Conservation (phyloP, 1,284 basidiomycete genomes). For the Acaromyces ingoldii region DNA sequence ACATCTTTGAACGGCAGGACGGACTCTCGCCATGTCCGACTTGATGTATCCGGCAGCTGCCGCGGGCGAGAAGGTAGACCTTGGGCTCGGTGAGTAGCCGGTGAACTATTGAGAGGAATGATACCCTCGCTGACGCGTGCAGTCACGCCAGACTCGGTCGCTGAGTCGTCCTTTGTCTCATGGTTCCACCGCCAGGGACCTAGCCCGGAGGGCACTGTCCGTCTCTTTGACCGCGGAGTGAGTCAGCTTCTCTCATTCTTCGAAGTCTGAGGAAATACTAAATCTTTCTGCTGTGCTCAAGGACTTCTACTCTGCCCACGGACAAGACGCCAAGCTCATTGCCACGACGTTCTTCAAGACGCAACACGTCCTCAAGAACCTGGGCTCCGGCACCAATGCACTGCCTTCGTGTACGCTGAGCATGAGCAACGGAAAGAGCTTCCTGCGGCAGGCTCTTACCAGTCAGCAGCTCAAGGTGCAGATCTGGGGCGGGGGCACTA, state of each 20-base stretch:
- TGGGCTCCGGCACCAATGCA: constrained; percentile 21
- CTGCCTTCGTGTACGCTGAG: constrained; percentile 66
- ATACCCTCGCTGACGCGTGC: not conserved
- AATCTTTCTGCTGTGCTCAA: constrained; percentile 37
- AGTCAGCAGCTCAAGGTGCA: constrained; percentile 87
- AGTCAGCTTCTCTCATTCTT: not conserved
- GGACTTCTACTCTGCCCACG: constrained; percentile 84
- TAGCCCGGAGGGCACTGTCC: constrained; percentile 34
- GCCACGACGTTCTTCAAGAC: constrained; percentile 66
- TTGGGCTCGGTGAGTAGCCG: constrained; percentile 21
- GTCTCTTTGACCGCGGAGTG: constrained; percentile 42
- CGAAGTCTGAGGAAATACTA: not conserved
- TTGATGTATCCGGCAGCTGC: constrained; percentile 5
- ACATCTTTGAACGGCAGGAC: not conserved
- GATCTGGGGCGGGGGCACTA: constrained; percentile 61
- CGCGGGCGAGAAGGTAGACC: constrained; percentile 34
- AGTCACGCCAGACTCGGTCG: constrained; percentile 19
- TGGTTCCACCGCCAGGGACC: constrained; percentile 33
- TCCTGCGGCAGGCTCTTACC: constrained; percentile 85
- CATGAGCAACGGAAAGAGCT: constrained; percentile 72
- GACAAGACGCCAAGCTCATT: constrained; percentile 78
- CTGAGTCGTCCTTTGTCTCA: constrained; percentile 35
- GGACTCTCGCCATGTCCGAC: not conserved
- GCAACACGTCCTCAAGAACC: constrained; percentile 46
- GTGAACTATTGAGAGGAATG: not conserved